phyloP scores from a whole-genome alignment of 352 stramenopile genomes.

The Globisporangium paddicum region DNA sequence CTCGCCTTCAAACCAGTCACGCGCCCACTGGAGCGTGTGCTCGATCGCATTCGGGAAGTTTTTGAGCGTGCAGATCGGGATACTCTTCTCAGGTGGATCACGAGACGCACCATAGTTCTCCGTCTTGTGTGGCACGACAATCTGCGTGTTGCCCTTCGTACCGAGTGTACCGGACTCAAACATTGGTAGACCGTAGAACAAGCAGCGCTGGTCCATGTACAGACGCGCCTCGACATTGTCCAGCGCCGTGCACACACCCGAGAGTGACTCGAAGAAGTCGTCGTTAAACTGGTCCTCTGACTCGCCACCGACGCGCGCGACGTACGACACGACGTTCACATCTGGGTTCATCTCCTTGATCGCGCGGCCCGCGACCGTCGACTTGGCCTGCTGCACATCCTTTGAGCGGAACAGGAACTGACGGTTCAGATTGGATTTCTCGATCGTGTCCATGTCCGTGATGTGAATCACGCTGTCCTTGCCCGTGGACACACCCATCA shows the following conservation, averaged over 20 bases:
- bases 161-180: constrained; percentile 98
- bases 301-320: constrained; percentile 88
- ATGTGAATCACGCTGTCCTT: constrained; percentile 90
- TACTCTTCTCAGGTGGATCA: constrained; percentile 98
- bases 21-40: constrained; percentile 98
- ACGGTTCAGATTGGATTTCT: constrained; percentile 98
- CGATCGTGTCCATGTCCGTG: constrained; percentile 99
- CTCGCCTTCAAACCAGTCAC: constrained; percentile 98
- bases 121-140: constrained; percentile 88
- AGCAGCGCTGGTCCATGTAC: constrained; percentile 97
- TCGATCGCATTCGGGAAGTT: constrained; percentile 99
- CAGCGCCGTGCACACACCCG: constrained; percentile 96
- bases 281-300: constrained; percentile 98
- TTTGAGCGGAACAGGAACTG: constrained; percentile 99
- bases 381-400: constrained; percentile 97
- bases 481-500: constrained; percentile 96
- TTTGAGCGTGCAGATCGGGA: constrained; percentile 99
- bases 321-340: constrained; percentile 89
- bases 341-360: constrained; percentile 95
- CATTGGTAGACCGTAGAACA: constrained; percentile 97
- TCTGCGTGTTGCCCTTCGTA: constrained; percentile 98
- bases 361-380: constrained; percentile 88
- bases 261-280: constrained; percentile 95
- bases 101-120: constrained; percentile 97
- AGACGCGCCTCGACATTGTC: constrained; percentile 98